phyloP scores from a whole-genome alignment of 129 eudicot genomes.

The Arctium minus region DNA sequence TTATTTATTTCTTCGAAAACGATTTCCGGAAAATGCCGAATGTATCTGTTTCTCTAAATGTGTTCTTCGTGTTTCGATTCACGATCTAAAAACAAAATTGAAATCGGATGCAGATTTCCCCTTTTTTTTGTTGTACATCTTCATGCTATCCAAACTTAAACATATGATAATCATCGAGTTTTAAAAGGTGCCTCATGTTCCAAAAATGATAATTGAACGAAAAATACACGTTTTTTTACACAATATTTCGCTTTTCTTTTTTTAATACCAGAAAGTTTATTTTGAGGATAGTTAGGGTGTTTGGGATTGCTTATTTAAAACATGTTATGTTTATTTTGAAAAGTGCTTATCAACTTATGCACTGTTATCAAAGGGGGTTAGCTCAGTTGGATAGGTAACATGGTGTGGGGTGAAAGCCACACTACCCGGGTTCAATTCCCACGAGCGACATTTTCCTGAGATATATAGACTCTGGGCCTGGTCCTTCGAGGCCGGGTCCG shows the following conservation, averaged over 20 bases:
- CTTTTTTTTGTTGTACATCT: neutral
- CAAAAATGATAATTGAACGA: neutral
- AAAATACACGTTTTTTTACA: neutral
- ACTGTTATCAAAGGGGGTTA: no score
- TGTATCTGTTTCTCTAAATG: neutral
- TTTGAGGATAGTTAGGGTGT: no score
- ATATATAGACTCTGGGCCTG: no score
- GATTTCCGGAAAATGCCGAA: neutral
- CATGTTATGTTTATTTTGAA: no score
- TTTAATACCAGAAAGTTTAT: neutral
- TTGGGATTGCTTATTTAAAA: no score
- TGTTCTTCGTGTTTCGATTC: neutral
- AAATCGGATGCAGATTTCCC: neutral
- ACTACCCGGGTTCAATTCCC: no score
- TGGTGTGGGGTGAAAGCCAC: no score
- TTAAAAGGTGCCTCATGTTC: neutral
- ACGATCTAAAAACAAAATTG: neutral
- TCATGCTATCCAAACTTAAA: neutral
- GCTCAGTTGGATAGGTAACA: no score
- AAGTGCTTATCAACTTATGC: no score
- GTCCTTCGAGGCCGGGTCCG: no score
- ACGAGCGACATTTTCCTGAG: no score
- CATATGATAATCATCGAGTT: neutral
- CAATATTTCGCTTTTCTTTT: no score
- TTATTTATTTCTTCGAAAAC: neutral